phyloP scores from a whole-genome alignment of 2,329 filamentous ascomycete genomes.

The Fusarium napiforme region DNA sequence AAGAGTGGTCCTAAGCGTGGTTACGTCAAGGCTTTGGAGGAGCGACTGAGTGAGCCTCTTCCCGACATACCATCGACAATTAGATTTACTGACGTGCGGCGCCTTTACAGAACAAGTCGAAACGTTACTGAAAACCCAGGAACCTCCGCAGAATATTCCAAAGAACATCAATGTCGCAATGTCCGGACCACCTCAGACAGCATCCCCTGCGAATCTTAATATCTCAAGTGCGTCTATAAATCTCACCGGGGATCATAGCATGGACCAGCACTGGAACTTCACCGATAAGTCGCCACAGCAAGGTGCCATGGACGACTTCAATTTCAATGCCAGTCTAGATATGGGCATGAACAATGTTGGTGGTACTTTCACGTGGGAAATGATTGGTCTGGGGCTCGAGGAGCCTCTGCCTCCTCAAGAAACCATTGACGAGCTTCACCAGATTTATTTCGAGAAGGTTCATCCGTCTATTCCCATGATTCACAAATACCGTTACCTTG shows the following conservation, averaged over 20 bases:
- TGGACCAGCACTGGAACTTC: constrained; percentile 65
- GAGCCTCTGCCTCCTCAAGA: constrained; percentile 69
- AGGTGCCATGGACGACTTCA: constrained; percentile 65
- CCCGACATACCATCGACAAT: background rate
- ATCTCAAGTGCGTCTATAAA: constrained; percentile 59
- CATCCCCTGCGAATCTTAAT: constrained; percentile 42
- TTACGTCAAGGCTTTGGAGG: constrained; percentile 94
- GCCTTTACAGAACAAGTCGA: constrained; percentile 84
- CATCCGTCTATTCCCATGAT: constrained; percentile 89
- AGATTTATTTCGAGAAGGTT: constrained; percentile 90
- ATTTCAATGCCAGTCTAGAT: constrained; percentile 62
- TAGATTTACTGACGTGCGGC: constrained; percentile 32
- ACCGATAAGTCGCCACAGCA: constrained; percentile 64
- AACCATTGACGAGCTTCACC: constrained; percentile 85
- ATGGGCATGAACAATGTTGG: constrained; percentile 63
- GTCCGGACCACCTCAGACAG: constrained; percentile 46
- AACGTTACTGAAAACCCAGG: constrained; percentile 85
- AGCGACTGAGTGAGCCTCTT: constrained; percentile 79
- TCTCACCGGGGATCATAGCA: constrained; percentile 59
- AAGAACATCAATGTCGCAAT: constrained; percentile 48
- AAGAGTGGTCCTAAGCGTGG: constrained; percentile 96
- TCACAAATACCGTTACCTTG: constrained; percentile 86
- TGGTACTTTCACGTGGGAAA: constrained; percentile 81
- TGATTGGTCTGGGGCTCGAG: constrained; percentile 69
- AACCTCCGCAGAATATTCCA: constrained; percentile 54